A percentile compares a stretch with the other conserved stretches of the same genome.
These are phyloP conservation scores for Lentinula raphanica DNA, from an alignment of 768 basidiomycete species.

Conservation along the genomic window DNA sequence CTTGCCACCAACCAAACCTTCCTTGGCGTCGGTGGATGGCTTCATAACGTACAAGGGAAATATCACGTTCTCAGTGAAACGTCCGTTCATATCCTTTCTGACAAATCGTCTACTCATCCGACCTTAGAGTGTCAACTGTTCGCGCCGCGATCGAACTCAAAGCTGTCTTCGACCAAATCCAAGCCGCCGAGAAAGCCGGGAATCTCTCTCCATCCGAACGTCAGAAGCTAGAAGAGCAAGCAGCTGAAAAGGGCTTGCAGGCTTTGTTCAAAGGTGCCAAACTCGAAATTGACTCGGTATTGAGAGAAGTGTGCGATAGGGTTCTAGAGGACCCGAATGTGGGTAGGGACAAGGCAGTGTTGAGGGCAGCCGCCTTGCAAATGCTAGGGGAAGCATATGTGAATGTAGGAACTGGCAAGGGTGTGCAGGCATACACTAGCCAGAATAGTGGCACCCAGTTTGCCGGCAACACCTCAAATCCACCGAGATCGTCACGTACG, in stretches of 20 bases:
- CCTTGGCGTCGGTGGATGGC: constrained; percentile 88
- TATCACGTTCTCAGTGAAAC: constrained; percentile 93
- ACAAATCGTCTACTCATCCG: not conserved
- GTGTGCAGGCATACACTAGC: not conserved
- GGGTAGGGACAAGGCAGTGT: constrained; percentile 51
- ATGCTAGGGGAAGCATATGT: constrained; percentile 80
- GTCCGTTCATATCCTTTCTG: constrained; percentile 36
- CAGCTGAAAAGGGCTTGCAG: constrained; percentile 88
- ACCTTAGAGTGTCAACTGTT: constrained; percentile 76
- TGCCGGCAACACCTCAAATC: not conserved
- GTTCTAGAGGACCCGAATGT: constrained; percentile 58
- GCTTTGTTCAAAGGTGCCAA: constrained; percentile 93
- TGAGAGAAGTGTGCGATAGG: constrained; percentile 85
- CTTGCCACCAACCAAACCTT: constrained; percentile 65
- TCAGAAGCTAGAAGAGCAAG: constrained; percentile 82
- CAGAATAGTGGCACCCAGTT: not conserved
- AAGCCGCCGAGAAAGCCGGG: constrained; percentile 83
- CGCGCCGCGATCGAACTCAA: constrained; percentile 87
- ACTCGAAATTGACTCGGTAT: constrained; percentile 83
- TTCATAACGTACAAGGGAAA: constrained; percentile 88
- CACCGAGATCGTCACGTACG: not conserved
- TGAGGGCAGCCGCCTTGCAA: constrained; percentile 79
- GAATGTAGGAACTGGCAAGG: constrained; percentile 47
- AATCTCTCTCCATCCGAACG: constrained; percentile 75
- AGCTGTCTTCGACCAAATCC: constrained; percentile 85